Conservation (phyloP, 768 basidiomycete genomes). For the Leccinum pellstonianum region DNA sequence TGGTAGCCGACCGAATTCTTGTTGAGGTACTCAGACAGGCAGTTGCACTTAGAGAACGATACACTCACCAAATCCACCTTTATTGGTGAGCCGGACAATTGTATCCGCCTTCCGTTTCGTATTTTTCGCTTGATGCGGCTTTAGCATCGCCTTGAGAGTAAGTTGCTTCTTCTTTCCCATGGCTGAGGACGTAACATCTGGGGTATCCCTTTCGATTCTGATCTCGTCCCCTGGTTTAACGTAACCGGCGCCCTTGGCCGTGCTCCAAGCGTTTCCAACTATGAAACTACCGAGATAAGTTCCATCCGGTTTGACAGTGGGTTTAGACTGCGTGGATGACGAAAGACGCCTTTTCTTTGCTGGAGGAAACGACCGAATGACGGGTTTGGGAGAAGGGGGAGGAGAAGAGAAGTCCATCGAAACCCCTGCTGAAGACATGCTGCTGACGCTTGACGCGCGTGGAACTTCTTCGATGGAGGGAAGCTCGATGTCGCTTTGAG, state of each 20-base stretch:
- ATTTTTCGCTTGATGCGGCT: constrained; percentile 47
- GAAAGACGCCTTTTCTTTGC: constrained; percentile 55
- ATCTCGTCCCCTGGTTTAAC: constrained; percentile 63
- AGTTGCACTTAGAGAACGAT: background rate
- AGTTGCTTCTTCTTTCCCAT: constrained; percentile 59
- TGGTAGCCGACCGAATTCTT: constrained; percentile 78
- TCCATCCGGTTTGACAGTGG: constrained; percentile 25
- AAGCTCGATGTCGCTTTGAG: constrained; percentile 36
- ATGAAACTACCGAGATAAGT: constrained; percentile 66
- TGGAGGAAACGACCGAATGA: constrained; percentile 32
- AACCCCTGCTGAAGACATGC: constrained; percentile 32
- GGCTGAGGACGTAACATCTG: constrained; percentile 27
- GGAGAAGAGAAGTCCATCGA: constrained; percentile 31
- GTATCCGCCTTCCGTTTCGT: constrained; percentile 55
- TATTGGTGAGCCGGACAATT: constrained; percentile 67
- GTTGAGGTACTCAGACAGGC: background rate
- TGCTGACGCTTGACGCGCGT: constrained; percentile 43
- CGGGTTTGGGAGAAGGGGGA: constrained; percentile 13
- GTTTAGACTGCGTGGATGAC: constrained; percentile 16
- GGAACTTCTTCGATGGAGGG: constrained; percentile 33
- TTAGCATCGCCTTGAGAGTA: constrained; percentile 65
- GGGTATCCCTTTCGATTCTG: constrained; percentile 53
- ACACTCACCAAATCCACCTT: constrained; percentile 60
- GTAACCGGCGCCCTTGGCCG: constrained; percentile 70
- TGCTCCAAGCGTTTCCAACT: constrained; percentile 77